Percentiles rank a stretch among this genome's conserved stretches.
phyloP scores from a whole-genome alignment of 208 protist species.

The Crithidia acanthocephali region DNA sequence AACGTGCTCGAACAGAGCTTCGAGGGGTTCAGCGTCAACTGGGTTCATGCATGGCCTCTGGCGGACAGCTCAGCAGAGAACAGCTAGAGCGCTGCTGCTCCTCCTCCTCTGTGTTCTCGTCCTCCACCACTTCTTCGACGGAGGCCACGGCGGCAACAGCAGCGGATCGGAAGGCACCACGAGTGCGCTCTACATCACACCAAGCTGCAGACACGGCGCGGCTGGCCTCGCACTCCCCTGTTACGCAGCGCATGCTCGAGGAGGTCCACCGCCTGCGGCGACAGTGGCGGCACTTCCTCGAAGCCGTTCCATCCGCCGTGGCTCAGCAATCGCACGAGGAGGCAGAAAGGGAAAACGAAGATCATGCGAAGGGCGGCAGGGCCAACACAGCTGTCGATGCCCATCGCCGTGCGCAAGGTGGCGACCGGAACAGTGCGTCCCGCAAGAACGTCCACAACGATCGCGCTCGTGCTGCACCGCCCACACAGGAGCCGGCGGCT shows the following conservation, averaged over 20 bases:
- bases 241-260: constrained; percentile 16
- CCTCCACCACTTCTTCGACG: not conserved
- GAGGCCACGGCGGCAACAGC: not conserved
- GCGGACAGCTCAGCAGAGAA: no score
- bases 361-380: no score
- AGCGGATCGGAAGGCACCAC: not conserved
- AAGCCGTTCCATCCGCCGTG: constrained; percentile 5
- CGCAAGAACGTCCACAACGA: no score
- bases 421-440: not conserved
- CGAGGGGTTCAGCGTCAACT: not conserved
- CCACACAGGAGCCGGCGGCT: no score
- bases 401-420: no score
- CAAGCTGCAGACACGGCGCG: not conserved
- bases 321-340: not conserved
- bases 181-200: not conserved
- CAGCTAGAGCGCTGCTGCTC: no score
- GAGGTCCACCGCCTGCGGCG: constrained; percentile 57
- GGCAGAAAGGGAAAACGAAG: not conserved
- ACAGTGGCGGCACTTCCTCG: constrained; percentile 53
- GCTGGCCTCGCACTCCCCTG: constrained; percentile 12
- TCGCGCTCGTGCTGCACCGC: no score
- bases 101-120: not conserved
- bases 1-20: not conserved
- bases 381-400: no score
- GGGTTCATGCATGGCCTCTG: no score